Evolutionary conservation across 2,329 filamentous ascomycete species (phyloP).

Genomic region (Fusarium albosuccineum): DNA sequence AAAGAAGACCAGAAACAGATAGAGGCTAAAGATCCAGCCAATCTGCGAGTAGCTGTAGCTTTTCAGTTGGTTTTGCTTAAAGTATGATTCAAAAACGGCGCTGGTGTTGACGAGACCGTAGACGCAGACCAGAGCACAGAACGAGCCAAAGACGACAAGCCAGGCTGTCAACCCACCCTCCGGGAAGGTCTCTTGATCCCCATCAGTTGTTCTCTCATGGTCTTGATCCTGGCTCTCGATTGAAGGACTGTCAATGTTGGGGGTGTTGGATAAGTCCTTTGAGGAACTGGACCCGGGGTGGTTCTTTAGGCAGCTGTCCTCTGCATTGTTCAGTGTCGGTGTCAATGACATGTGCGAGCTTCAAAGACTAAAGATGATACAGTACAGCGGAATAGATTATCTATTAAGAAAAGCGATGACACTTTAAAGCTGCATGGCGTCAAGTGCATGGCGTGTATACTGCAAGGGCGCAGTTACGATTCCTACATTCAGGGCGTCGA

Average conservation of each 20-base stretch:
- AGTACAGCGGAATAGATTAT: too few species aligned
- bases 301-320: constrained; percentile 6
- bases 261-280: neutral
- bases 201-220: neutral
- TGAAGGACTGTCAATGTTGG: neutral
- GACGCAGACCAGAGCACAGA: constrained; percentile 1
- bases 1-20: neutral
- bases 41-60: neutral
- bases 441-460: too few species aligned
- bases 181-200: neutral
- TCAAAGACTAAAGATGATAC: neutral
- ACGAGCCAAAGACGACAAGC: constrained; percentile 5
- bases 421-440: too few species aligned
- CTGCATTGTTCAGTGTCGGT: neutral
- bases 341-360: neutral
- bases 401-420: too few species aligned
- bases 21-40: neutral
- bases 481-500: too few species aligned
- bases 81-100: constrained; percentile 3
- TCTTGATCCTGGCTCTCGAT: neutral
- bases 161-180: neutral
- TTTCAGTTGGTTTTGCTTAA: neutral
- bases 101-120: constrained; percentile 1
- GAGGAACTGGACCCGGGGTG: neutral
- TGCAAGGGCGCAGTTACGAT: too few species aligned